These are phyloP conservation scores for Stenocarpella maydis DNA, from an alignment of 2,329 filamentous ascomycete genomes.

Conservation along the genomic window DNA sequence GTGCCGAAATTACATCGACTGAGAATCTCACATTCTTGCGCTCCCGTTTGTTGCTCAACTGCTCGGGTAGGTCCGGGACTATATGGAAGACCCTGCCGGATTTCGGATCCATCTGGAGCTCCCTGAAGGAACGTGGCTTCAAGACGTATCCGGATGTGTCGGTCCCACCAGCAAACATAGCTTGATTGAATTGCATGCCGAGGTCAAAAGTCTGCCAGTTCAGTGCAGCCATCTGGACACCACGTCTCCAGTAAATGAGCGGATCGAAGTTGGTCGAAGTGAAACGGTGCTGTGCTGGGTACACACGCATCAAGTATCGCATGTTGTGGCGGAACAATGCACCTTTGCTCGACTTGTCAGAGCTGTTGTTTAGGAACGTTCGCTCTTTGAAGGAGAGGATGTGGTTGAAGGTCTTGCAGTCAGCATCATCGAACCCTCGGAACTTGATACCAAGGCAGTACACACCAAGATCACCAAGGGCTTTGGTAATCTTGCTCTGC, in stretches of 20 bases:
- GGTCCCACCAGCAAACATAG: conserved; percentile 92
- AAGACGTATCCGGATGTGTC: conserved; percentile 92
- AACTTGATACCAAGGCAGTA: conserved; percentile 81
- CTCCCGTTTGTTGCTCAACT: conserved; percentile 70
- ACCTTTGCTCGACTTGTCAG: conserved; percentile 77
- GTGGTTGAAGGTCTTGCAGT: conserved; percentile 90
- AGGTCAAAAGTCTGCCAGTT: conserved; percentile 99
- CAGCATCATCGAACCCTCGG: conserved; percentile 76
- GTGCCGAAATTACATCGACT: conserved; percentile 90
- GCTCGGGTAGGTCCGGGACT: conserved; percentile 63
- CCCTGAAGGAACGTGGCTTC: conserved; percentile 86
- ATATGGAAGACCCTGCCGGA: conserved; percentile 14
- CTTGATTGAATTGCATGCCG: conserved; percentile 94
- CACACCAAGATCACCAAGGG: conserved; percentile 86
- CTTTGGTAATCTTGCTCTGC: conserved; percentile 85
- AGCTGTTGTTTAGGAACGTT: conserved; percentile 83
- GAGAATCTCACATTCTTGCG: conserved; percentile 85
- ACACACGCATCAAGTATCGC: conserved; percentile 90
- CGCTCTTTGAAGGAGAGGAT: conserved; percentile 95
- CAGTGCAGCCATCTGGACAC: conserved; percentile 96
- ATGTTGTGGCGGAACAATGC: conserved; percentile 90
- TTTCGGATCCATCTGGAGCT: conserved; percentile 61
- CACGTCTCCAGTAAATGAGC: conserved; percentile 90
- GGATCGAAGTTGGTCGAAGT: conserved; percentile 95
- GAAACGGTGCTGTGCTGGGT: conserved; percentile 83